Base-by-base conservation (phyloP, 768 basidiomycete species). In the Pleurotus giganteus region DNA sequence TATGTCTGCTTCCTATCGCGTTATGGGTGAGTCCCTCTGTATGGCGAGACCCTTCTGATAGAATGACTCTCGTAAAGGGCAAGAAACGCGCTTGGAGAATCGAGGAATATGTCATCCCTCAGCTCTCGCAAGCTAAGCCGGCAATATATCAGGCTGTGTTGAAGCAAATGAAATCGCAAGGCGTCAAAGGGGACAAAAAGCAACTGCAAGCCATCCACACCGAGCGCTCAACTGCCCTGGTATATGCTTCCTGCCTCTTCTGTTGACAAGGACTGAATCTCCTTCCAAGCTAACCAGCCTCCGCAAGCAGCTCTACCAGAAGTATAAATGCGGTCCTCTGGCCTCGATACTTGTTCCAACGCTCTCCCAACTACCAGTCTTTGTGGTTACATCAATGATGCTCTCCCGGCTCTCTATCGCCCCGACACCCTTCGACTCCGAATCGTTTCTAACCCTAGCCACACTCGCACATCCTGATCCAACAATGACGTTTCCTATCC, bases 391-490 rank as follows among this genome's bases (percentile, higher is more conserved):
- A 44, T 85, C 85, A 9, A 66, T 85, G 58, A 66, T 82, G 44
- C 74, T 92, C 42, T 74, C 74, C 44, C 74, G 77, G 26, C 72
- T 84, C 15, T 81, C 86, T 1, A 69, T 76, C 54, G 69, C 80
- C 31, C 78, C 79, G 9, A 87, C 88, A 11, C 87, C 84, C 7
- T 79, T 92, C 57, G 88, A 89, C 69, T 81, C 85, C 1, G 91
- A 93, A 66, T 79, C 86, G 5, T 89, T 92, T 70, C 65, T 90
- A 32, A 87, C 88, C 0, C 76, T 93, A 32, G 80, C 87, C 4
- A 84, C 86, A 3, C 71, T 92, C 46, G 73, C 83, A 9, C 85
- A 87, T 64, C 74, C 86, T 8, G 91, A 93, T 65, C 78, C 86
- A 26, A 89, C 89, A 0, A 79, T 79, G 62, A 70, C 80, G 11